These are phyloP conservation scores for Sherardia arvensis DNA, from an alignment of 257 asterid genomes.

Conservation along the genomic window DNA sequence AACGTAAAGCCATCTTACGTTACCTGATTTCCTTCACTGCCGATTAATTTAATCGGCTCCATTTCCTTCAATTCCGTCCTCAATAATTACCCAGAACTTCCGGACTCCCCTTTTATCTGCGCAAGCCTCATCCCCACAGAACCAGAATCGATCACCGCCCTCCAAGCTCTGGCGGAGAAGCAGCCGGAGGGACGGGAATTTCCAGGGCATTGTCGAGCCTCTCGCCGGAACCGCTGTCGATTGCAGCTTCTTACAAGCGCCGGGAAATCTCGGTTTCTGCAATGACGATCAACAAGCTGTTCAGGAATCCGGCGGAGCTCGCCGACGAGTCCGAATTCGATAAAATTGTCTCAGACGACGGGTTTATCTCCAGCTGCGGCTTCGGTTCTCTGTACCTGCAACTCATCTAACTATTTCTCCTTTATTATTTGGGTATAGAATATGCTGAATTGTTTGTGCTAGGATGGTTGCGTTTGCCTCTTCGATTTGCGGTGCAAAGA, in stretches of 20 bases:
- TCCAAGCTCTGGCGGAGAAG: too few relatives aligned
- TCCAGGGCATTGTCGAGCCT: too few relatives aligned
- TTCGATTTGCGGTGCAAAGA: constrained; percentile 86
- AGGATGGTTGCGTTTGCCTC: constrained; percentile 85
- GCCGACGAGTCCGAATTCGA: constrained; percentile 62
- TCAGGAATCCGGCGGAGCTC: constrained; percentile 37
- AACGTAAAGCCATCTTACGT: too few relatives aligned
- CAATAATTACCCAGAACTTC: too few relatives aligned
- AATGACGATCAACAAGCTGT: constrained; percentile 16
- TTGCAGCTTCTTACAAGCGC: background rate
- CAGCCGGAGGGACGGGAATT: too few relatives aligned
- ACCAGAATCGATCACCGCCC: too few relatives aligned
- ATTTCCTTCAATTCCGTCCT: too few relatives aligned
- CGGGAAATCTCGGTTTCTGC: background rate
- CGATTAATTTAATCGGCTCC: too few relatives aligned
- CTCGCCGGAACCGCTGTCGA: background rate
- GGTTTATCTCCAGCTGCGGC: constrained; percentile 71
- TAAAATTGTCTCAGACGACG: constrained; percentile 57
- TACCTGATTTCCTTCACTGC: too few relatives aligned
- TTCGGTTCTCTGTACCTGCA: constrained; percentile 75
- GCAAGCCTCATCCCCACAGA: too few relatives aligned
- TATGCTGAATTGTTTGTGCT: background rate
- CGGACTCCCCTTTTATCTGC: too few relatives aligned
- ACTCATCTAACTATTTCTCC: background rate
- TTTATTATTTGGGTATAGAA: background rate